Evolutionary conservation across 169 alveolate species (phyloP), one percentile per base, ranked within the genome.

Genomic region (Theileria equi): DNA sequence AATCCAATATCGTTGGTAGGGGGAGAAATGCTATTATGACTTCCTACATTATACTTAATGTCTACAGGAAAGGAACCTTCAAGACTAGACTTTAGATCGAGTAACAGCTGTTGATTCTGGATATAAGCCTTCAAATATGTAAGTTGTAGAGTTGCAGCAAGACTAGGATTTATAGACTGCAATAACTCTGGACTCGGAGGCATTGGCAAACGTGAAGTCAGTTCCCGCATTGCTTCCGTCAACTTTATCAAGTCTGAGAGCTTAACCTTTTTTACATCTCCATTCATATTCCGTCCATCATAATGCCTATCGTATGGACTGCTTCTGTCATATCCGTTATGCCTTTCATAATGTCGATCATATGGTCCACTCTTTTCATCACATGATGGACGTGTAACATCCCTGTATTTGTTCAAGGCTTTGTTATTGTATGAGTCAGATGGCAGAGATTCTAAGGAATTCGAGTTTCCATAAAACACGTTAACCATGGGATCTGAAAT

Each of bases 91-190:
- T 32, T 44, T 13, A 65, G 23, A 34, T 76, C 80, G 16, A 76
- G n/a, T 41, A 76, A 54, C 0, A 76, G 60, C 45, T 76, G 85
- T 49, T 76, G 85, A 34, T 76, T 76, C 58, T 76, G 79, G 2
- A 65, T 76, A 38, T 76, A 76, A 5, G 85, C 85, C 31, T 59
- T 50, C 45, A 76, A 35, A 38, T 76, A 76, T 5, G 80, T 58
- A 21, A 76, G 52, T 60, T 76, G 85, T 23, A 76, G 28, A 11
- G 47, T 76, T 53, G 53, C 66, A 8, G 85, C 74, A 23, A 76
- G 69, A 7, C 44, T 64, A 0, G 85, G 85, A 17, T 76, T 70
- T 11, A 76, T 28, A 45, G 79, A 45, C 28, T 28, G 50, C 5
- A 63, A 41, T 8, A 65, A 52, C 44, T 76, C 85, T 10, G 38